phyloP scores from a whole-genome alignment of 1,284 basidiomycete genomes.

The Wallemia hederae region DNA sequence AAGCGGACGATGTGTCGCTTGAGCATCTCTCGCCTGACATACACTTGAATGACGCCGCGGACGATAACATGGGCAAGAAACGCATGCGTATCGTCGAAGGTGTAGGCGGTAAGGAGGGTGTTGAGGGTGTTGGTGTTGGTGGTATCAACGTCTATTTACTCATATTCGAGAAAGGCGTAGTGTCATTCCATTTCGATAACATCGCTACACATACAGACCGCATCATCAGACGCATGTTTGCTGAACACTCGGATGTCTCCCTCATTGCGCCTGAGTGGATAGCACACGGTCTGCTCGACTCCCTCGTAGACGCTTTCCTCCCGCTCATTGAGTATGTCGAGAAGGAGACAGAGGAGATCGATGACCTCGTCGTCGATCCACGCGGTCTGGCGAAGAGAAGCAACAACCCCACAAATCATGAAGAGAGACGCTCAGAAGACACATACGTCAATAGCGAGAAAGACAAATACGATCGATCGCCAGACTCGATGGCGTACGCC shows the following conservation, averaged over 20 bases:
- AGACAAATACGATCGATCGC: neutral
- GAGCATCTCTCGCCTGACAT: neutral
- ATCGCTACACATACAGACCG: constrained; percentile 58
- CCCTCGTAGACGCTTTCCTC: constrained; percentile 79
- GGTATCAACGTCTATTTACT: constrained; percentile 67
- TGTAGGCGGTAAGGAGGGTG: constrained; percentile 24
- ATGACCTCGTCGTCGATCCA: constrained; percentile 29
- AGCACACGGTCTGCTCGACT: constrained; percentile 72
- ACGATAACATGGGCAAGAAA: constrained; percentile 9
- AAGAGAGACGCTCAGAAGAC: neutral
- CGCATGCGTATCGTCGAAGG: constrained; percentile 27
- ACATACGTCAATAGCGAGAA: neutral
- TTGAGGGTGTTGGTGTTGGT: constrained; percentile 31
- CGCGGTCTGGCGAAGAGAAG: constrained; percentile 14
- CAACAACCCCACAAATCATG: neutral
- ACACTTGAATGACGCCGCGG: constrained; percentile 1
- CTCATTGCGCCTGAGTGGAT: constrained; percentile 46
- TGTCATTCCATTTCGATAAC: constrained; percentile 59
- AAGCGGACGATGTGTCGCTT: constrained; percentile 2
- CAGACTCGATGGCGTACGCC: neutral
- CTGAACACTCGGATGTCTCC: constrained; percentile 28
- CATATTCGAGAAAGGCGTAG: constrained; percentile 37
- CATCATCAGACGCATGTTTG: constrained; percentile 19
- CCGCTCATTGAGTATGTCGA: constrained; percentile 60
- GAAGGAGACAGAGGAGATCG: constrained; percentile 47